Base-by-base conservation (phyloP, 257 asterid species). In the Przewalskia tangutica region DNA sequence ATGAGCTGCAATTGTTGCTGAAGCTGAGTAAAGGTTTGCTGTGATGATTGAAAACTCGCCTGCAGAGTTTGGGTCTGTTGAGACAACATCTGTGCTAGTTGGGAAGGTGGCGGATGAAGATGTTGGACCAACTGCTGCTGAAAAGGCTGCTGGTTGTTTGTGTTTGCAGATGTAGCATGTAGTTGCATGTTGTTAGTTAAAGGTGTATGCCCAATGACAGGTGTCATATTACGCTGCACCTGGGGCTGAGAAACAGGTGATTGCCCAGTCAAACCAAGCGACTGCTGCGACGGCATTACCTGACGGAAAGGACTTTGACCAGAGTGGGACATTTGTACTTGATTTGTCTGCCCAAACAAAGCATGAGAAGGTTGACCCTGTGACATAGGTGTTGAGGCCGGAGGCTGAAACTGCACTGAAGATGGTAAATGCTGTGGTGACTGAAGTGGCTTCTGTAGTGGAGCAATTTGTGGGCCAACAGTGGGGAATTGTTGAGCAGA, bases 11-110 rank as follows among this genome's bases (percentile, higher is more conserved):
- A 27, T 86, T 95, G 99, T 85, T 93, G 98, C 85, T 95, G 98
- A 84, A 95, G 93, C 90, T 95, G 97, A 85, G 92, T 89, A 68
- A 95, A 86, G 58, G 97, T 88, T 85, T 92, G 95, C 81, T 91
- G 97, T 6, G 98, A 95, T 23, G 98, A 92, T 79, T 95, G 99
- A 84, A 92, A 91, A 54, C 97, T 92, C 54, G 97, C 99, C 90
- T 95, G 98, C 58, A 95, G 92, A 82, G 90, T 89, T 86, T 93
- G 97, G 77, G 92, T 95, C 88, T 95, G 99, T 84, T 95, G 98
- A 34, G 97, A 90, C 84, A 95, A 87, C 97, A 91, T 87, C 86
- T 93, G 99, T 68, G 98, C 99, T 90, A 95, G 86, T 81, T 87
- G 97, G 56, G 97, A 95, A 66, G 94, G 95, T 44, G 98, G 86